A percentile compares a stretch with the other conserved stretches of the same genome.
phyloP scores from a whole-genome alignment of 305 asterid species.

The Fraxinus ornus region DNA sequence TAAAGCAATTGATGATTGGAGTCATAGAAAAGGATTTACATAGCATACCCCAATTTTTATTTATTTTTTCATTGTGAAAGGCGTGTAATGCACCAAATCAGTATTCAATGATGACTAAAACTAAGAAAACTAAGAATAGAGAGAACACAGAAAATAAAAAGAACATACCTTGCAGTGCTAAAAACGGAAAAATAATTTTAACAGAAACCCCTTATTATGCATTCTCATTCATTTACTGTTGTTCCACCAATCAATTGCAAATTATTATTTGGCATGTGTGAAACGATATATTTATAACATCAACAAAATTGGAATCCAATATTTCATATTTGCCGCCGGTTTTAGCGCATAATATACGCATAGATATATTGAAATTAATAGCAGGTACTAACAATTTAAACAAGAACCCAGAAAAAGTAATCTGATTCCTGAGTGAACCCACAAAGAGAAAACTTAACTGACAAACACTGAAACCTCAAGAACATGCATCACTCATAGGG shows the following conservation, averaged over 20 bases:
- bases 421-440: neutral
- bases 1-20: neutral
- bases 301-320: constrained; percentile 11
- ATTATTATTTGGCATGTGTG: neutral
- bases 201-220: neutral
- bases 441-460: constrained; percentile 2
- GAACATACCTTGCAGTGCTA: neutral
- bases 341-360: neutral
- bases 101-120: constrained; percentile 7
- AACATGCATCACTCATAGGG: neutral
- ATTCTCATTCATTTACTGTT: neutral
- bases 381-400: neutral
- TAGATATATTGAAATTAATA: neutral
- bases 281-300: constrained; percentile 10
- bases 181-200: neutral
- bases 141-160: neutral
- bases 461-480: constrained; percentile 31
- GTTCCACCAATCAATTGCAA: neutral
- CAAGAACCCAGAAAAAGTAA: neutral
- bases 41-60: neutral
- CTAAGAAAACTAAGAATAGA: neutral
- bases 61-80: neutral
- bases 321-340: constrained; percentile 7
- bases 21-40: neutral
- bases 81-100: constrained; percentile 4